A percentile compares a stretch with the other conserved stretches of the same genome.
These are phyloP conservation scores for Friedmanniomyces simplex DNA, from an alignment of 495 filamentous ascomycete genomes.

Conservation along the genomic window DNA sequence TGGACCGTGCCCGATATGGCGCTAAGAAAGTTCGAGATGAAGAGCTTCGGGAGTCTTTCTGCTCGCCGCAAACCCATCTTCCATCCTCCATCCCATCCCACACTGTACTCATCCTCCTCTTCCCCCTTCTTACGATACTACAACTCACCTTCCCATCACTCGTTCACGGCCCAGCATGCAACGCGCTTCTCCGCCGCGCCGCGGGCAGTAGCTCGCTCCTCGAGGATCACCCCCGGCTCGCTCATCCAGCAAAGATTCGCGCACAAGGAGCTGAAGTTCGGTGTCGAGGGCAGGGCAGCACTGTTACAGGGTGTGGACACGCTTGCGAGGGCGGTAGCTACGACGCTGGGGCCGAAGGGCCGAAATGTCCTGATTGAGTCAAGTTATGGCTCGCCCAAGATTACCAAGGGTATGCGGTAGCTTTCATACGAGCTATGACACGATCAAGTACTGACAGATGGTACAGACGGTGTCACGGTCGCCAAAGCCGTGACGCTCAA, in stretches of 20 bases:
- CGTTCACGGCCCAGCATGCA: constrained; percentile 8
- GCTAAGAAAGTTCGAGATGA: too few relatives aligned
- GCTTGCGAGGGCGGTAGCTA: constrained; percentile 89
- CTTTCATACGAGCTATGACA: not conserved
- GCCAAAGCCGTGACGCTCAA: constrained; percentile 84
- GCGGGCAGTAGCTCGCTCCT: constrained; percentile 11
- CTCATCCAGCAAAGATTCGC: constrained; percentile 67
- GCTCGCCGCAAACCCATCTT: too few relatives aligned
- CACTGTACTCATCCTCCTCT: too few relatives aligned
- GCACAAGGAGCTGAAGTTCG: constrained; percentile 98
- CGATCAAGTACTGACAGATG: not conserved
- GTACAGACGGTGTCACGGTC: constrained; percentile 83
- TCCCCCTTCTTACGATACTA: too few relatives aligned
- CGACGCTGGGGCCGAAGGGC: constrained; percentile 94
- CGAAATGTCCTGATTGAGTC: constrained; percentile 97
- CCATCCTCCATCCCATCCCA: too few relatives aligned
- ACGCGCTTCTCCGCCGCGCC: constrained; percentile 18
- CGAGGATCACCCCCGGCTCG: constrained; percentile 7
- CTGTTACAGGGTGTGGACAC: constrained; percentile 94
- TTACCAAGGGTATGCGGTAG: constrained; percentile 80
- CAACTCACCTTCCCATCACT: not conserved
- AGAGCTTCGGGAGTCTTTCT: too few relatives aligned
- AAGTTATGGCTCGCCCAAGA: constrained; percentile 95
- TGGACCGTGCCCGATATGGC: too few relatives aligned
- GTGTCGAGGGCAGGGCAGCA: constrained; percentile 81